Evolutionary conservation across 2,329 filamentous ascomycete genomes (phyloP).

Genomic region (Huntiella moniliformis): DNA sequence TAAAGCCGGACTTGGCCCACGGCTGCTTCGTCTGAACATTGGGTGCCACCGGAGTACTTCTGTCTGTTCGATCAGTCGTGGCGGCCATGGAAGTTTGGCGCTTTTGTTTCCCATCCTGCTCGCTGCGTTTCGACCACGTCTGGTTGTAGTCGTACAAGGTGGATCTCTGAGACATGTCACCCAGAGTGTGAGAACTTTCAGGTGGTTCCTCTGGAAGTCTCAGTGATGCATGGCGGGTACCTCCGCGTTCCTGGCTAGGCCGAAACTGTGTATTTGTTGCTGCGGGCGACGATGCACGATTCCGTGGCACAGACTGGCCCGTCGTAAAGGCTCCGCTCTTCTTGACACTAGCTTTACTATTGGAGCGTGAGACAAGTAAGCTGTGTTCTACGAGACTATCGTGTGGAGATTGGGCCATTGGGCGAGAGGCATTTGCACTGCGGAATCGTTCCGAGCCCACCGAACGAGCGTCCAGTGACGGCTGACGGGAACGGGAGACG

Average conservation of each 20-base stretch:
- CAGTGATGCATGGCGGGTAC: too few species aligned
- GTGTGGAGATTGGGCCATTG: constrained; percentile 8
- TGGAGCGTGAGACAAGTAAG: constrained; percentile 4
- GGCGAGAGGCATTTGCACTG: not conserved
- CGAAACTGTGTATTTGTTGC: not conserved
- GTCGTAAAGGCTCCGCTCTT: not conserved
- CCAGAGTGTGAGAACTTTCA: too few species aligned
- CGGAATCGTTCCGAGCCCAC: not conserved
- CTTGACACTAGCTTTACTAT: constrained; percentile 7
- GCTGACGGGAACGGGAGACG: not conserved
- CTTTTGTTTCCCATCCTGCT: too few species aligned
- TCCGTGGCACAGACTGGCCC: not conserved
- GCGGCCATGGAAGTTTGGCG: too few species aligned
- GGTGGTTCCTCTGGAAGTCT: too few species aligned
- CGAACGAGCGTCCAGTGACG: not conserved
- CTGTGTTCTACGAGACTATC: constrained; percentile 12
- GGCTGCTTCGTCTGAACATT: too few species aligned
- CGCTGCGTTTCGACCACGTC: too few species aligned
- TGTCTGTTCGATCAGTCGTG: too few species aligned
- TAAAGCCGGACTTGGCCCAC: not conserved
- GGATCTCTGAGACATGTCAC: too few species aligned
- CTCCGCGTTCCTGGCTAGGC: too few species aligned
- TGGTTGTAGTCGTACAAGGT: too few species aligned
- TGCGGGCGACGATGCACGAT: not conserved
- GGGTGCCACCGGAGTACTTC: too few species aligned